Conservation (phyloP, 176 grass and related monocot species). For the Hyparrhenia diplandra region DNA sequence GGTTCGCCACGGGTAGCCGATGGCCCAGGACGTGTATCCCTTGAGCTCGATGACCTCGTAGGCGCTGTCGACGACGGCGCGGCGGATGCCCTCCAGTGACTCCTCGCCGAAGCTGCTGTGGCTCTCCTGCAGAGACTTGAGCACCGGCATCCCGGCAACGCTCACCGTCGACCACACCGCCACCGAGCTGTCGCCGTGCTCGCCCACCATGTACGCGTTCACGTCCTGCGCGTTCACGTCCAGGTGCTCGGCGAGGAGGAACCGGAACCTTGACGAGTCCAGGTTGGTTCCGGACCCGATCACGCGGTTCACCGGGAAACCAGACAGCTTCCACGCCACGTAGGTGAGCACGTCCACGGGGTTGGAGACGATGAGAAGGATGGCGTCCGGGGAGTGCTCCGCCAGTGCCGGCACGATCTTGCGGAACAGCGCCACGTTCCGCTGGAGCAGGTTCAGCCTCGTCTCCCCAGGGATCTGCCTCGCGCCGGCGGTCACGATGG, state of each 20-base stretch:
- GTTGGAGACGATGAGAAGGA: constrained; percentile 73
- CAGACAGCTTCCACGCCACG: constrained; percentile 73
- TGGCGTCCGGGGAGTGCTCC: constrained; percentile 42
- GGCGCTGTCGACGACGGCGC: constrained; percentile 53
- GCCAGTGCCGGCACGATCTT: constrained; percentile 59
- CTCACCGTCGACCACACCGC: constrained; percentile 75
- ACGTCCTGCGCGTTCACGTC: constrained; percentile 64
- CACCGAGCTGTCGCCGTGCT: constrained; percentile 87
- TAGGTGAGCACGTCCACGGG: constrained; percentile 70
- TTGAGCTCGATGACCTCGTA: constrained; percentile 71
- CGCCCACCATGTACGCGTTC: constrained; percentile 77
- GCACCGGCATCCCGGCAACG: constrained; percentile 54
- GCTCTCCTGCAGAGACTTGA: constrained; percentile 53
- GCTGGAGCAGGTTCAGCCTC: constrained; percentile 51
- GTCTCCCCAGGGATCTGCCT: constrained; percentile 59
- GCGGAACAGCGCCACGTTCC: constrained; percentile 62
- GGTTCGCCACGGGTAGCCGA: constrained; percentile 81
- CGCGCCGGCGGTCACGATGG: constrained; percentile 71
- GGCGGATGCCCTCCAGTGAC: constrained; percentile 52
- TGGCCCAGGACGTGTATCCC: constrained; percentile 85
- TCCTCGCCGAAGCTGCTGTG: constrained; percentile 35
- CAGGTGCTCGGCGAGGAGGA: constrained; percentile 53
- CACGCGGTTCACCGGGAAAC: constrained; percentile 55
- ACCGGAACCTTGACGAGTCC: constrained; percentile 62
- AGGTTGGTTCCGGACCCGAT: constrained; percentile 79